Base-by-base conservation (phyloP, 192 early-diverging fungal species). In the Powellomyces hirtus region DNA sequence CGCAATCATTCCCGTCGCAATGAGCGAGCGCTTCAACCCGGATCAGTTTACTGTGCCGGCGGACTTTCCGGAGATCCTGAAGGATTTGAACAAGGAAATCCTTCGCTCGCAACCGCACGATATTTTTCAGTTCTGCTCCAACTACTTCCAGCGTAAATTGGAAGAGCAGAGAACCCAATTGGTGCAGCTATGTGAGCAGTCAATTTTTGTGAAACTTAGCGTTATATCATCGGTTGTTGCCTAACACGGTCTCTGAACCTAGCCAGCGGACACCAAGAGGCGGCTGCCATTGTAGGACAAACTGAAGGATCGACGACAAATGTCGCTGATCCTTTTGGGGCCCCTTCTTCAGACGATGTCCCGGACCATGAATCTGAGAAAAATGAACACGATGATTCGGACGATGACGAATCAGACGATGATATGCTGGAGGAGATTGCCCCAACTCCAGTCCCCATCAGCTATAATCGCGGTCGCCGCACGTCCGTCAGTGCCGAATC, bases 401-500 rank as follows among this genome's bases (percentile, higher is more conserved):
- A 81, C 4, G 88, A 89, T 34, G 59, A 62, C 27, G 78, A 79
- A 18, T 70, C 68, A 7, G 78, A 73, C 20, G 90, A 85, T 44
- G 84, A 83, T 46, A 87, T 86, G 61, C 79, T 72, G 18, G 61
- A 70, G 26, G 62, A 61, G 4, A 58, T 68, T 20, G n/a, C 66
- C 30, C 81, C 84, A 31, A 79, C 84, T 24, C 81, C 86, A 29
- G 77, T 83, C 50, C 84, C 88, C 49, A 68, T 84, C 34, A 86
- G 81, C 68, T 88, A 92, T 63, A 93, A 94, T 75, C 85, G 92
- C 13, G 92, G 90, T 8, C 90, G 95, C 27, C 91, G 97, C 52
- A 92, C 94, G 29, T 96, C 94, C 22, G 94, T 98, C 70, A 91
- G 88, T 35, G 95, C 97, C 24, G 95, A 99, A 78, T 95, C 94